Evolutionary conservation across 2,329 filamentous ascomycete species (phyloP), one percentile per base, ranked within the genome.

Genomic region (Metarhizium anisopliae): DNA sequence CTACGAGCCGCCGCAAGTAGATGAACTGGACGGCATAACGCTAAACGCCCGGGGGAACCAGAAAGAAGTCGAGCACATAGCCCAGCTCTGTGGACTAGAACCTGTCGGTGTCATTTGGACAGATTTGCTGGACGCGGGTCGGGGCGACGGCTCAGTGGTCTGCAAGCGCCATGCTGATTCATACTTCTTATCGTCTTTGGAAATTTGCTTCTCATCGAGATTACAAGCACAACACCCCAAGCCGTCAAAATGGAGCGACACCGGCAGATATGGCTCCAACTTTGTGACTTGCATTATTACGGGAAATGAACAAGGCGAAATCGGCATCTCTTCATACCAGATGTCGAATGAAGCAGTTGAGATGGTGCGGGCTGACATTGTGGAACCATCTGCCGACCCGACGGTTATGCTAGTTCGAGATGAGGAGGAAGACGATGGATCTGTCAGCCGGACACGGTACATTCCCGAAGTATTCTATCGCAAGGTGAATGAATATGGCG

Each of bases 401-500:
- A 85, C 83, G 6, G 86, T 93, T 53, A 96, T 99, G 93, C 82
- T 99, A 50, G 94, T 99, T 4, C 90, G 92, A 59, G 87, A 89
- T 29, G 93, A 97, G 67, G 89, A 93, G 57, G 91, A 96, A 63
- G 88, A 92, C 53, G 87, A 91, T 60, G 83, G 77, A 62, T 83
- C 75, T 55, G 77, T 72, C 52, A 86, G 81, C 68, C 84, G 84
- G 55, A 85, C 87, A 29, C 83, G 92, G 64, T 99, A 99, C 67
- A 95, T 99, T 25, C 94, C 94, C 1, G 94, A 99, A 66, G 93
- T 99, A 4, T 99, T 97, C 73, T 99, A 95, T 74, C 85, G 93
- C 59, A 86, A 84, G 63, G 90, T 96, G 71, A 99, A 99, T 71
- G 93, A 99, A 70, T 96, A 99, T 67, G 92, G 92, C 38, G 90